These are phyloP conservation scores for Mucor sp. DNA, from an alignment of 371 early-diverging fungal species.

Conservation along the genomic window DNA sequence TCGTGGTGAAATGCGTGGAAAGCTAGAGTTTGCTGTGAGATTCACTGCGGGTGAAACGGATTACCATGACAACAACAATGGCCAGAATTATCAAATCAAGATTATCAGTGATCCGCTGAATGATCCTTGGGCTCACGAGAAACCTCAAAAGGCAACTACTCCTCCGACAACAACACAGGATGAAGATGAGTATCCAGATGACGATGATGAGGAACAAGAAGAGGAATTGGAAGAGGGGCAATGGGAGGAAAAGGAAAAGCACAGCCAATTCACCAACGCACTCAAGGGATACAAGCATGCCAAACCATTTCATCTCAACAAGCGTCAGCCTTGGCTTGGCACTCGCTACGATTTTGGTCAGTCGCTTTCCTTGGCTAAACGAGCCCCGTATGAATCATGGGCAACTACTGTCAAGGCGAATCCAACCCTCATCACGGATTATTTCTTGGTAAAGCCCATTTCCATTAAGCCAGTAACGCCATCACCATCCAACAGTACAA, in stretches of 20 bases:
- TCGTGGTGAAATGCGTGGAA: slow-evolving; percentile 27
- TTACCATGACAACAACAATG: slow-evolving; percentile 78
- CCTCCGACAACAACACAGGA: not conserved
- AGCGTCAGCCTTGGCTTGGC: slow-evolving; percentile 23
- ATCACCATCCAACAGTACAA: not conserved
- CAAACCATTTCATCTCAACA: slow-evolving; percentile 23
- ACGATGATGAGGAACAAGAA: slow-evolving; percentile 13
- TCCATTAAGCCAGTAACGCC: not conserved
- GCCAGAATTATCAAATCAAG: slow-evolving; percentile 53
- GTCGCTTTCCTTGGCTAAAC: slow-evolving; percentile 30
- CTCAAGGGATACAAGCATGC: slow-evolving; percentile 29
- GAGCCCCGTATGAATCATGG: slow-evolving; percentile 13
- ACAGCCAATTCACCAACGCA: slow-evolving; percentile 25
- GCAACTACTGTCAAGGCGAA: slow-evolving; percentile 5
- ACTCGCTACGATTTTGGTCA: slow-evolving; percentile 37
- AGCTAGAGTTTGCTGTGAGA: slow-evolving; percentile 19
- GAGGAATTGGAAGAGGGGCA: slow-evolving; percentile 10
- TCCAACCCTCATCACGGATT: not conserved
- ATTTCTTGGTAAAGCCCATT: slow-evolving; percentile 9
- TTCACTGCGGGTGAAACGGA: slow-evolving; percentile 58
- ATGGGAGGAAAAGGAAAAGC: slow-evolving; percentile 15
- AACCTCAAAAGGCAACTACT: not conserved
- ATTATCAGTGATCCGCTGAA: slow-evolving; percentile 31
- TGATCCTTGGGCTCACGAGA: slow-evolving; percentile 13
- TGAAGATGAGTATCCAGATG: not conserved